Evolutionary conservation across 306 rosid genomes (phyloP).

Genomic region (Rubus idaeus): DNA sequence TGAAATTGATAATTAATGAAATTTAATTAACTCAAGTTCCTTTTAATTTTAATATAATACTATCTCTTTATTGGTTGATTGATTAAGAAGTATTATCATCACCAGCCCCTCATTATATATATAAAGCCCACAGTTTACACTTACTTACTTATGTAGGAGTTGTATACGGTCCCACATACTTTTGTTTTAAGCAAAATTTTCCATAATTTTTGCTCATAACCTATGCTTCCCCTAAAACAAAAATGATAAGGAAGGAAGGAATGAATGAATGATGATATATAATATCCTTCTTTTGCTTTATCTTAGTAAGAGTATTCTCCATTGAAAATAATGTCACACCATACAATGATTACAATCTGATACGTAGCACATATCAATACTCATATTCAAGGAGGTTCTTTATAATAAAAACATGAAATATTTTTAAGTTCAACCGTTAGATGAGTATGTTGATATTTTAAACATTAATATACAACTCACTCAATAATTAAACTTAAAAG

Average conservation of each 20-base stretch:
- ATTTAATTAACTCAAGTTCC: neutral
- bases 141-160: neutral
- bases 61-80: neutral
- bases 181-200: conserved; percentile 33
- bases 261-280: neutral
- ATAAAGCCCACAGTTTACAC: neutral
- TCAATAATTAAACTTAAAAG: too few species aligned
- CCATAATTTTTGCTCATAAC: conserved; percentile 14
- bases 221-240: neutral
- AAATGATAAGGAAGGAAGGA: neutral
- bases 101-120: neutral
- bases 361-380: too few species aligned
- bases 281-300: too few species aligned
- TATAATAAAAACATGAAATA: too few species aligned
- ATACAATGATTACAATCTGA: too few species aligned
- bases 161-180: conserved; percentile 18
- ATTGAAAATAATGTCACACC: conserved; percentile 3
- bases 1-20: neutral
- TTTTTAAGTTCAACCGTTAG: too few species aligned
- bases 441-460: too few species aligned
- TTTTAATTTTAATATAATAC: neutral
- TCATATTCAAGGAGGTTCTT: too few species aligned
- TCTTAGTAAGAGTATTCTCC: too few species aligned
- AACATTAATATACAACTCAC: too few species aligned
- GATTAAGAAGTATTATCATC: neutral